Evolutionary conservation across 345 rosid genomes (phyloP).

Genomic region (Lagerstroemia speciosa): DNA sequence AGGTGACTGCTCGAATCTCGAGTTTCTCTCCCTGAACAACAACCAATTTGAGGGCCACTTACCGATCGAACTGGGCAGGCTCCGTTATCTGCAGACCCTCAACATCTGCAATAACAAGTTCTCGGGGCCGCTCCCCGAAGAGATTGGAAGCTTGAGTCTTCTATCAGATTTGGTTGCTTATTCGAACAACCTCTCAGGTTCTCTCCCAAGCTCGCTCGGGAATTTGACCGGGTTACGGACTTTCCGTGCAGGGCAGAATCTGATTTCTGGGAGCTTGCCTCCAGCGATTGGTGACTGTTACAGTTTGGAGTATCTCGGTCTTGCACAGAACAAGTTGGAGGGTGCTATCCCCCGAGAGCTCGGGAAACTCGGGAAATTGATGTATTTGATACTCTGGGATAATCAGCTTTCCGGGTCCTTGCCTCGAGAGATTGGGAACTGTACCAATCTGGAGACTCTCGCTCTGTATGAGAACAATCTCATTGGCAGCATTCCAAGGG

Average conservation of each 20-base stretch:
- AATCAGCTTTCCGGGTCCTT: conserved; percentile 64
- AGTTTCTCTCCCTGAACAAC: conserved; percentile 46
- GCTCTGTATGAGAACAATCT: conserved; percentile 80
- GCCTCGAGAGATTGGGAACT: conserved; percentile 67
- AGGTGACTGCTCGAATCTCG: conserved; percentile 50
- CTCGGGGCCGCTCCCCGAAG: conserved; percentile 62
- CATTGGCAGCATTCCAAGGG: conserved; percentile 51
- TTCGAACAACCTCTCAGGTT: conserved; percentile 64
- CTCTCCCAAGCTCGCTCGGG: conserved; percentile 59
- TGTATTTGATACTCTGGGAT: conserved; percentile 58
- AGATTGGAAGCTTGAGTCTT: conserved; percentile 53
- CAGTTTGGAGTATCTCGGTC: conserved; percentile 63
- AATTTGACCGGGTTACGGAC: conserved; percentile 43
- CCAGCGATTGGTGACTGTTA: conserved; percentile 57
- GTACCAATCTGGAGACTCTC: conserved; percentile 46
- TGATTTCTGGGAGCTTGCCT: conserved; percentile 77
- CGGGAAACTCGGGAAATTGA: conserved; percentile 54
- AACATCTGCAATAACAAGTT: conserved; percentile 65
- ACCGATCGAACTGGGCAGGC: conserved; percentile 45
- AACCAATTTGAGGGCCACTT: conserved; percentile 50
- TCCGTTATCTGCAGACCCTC: conserved; percentile 37
- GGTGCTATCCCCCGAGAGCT: conserved; percentile 64
- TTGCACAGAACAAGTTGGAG: conserved; percentile 63
- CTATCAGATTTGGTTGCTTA: conserved; percentile 54
- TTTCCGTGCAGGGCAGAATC: conserved; percentile 78